These are phyloP conservation scores for Sungouiella thailandica DNA, from an alignment of 805 yeast species.

Conservation along the genomic window DNA sequence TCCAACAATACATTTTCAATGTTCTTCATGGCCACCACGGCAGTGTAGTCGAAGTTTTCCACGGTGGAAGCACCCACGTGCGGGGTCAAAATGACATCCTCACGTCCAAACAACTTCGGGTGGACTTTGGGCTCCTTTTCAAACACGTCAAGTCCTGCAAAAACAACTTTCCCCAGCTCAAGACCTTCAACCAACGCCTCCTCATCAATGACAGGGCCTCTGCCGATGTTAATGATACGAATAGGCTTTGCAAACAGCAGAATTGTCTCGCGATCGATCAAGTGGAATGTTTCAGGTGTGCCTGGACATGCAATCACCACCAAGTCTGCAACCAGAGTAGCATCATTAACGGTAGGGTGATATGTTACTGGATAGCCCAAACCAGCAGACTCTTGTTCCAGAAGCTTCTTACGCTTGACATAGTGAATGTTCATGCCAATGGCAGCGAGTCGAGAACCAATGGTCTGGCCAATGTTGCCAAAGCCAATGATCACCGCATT, in stretches of 20 bases:
- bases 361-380: conserved; percentile 45
- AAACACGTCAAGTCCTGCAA: conserved; percentile 73
- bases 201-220: conserved; percentile 68
- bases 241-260: conserved; percentile 47
- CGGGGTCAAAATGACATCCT: conserved; percentile 64
- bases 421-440: conserved; percentile 65
- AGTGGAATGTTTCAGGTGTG: conserved; percentile 49
- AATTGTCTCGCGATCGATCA: conserved; percentile 48
- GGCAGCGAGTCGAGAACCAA: conserved; percentile 51
- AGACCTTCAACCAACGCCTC: conserved; percentile 59
- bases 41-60: conserved; percentile 45
- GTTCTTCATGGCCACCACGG: conserved; percentile 50
- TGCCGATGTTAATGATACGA: conserved; percentile 67
- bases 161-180: conserved; percentile 51
- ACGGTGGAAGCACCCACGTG: conserved; percentile 55
- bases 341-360: conserved; percentile 29
- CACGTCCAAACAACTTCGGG: conserved; percentile 45
- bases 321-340: conserved; percentile 45
- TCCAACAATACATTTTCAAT: conserved; percentile 40
- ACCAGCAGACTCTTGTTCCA: conserved; percentile 22
- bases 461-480: conserved; percentile 67
- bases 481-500: conserved; percentile 65
- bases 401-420: conserved; percentile 47
- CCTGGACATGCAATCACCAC: conserved; percentile 67
- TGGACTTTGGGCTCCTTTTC: conserved; percentile 57